Evolutionary conservation across 805 yeast species (phyloP), one percentile per base, ranked within the genome.

Genomic region (Spathaspora girioi): DNA sequence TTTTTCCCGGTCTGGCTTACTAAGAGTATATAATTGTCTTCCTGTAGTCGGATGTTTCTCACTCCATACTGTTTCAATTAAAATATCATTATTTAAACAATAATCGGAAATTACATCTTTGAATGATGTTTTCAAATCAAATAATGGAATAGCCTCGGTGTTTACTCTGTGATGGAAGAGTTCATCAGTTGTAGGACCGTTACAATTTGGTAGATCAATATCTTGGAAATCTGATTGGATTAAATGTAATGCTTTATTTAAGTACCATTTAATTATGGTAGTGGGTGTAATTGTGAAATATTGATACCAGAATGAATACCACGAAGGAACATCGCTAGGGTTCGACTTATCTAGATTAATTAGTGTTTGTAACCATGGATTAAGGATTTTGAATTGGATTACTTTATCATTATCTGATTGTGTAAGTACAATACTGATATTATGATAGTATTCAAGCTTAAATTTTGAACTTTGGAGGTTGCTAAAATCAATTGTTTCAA

Each of bases 71-170:
- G 76, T 73, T 1, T 66, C 52, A 20, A 83, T 67, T 8, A 76
- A 59, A 20, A 84, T 69, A 38, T 79, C 79, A 46, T 80, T 66
- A 2, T 69, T 66, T 23, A 72, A 60, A 58, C 96, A 89, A 59
- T 71, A 80, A 2, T 80, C 80, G 49, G 78, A 81, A 2, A 89
- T 80, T 17, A 89, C 84, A 49, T 87, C 89, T 55, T 76, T 83
- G 60, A 84, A 84, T 0, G 87, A 72, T 3, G 78, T 70, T 29
- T 66, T 57, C 1, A 81, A 65, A 43, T 69, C 71, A 38, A 70
- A 69, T 10, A 75, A 56, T 0, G 84, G 82, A 4, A 78, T 68
- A 4, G 78, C 75, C 52, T 58, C 60, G 47, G 59, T 66, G 48
- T 53, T 61, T 38, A 52, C 53, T 43, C 41, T 38, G 3, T 20